phyloP scores from a whole-genome alignment of 257 asterid genomes.

The Capsicum rhomboideum region DNA sequence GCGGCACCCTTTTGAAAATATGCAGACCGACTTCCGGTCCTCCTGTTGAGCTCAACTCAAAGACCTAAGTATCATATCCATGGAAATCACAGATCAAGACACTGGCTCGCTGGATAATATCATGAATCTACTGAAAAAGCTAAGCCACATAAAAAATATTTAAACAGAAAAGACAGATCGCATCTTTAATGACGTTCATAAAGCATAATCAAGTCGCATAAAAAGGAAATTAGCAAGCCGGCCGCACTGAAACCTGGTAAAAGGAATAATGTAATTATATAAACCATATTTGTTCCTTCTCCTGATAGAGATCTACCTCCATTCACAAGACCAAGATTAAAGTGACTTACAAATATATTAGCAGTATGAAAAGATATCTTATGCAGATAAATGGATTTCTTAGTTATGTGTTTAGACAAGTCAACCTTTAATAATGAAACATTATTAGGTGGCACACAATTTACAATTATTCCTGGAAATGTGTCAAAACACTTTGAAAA shows the following conservation, averaged over 20 bases:
- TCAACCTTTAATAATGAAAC: neutral
- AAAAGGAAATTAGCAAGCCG: neutral
- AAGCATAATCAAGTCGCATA: neutral
- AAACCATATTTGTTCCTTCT: neutral
- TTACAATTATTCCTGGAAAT: neutral
- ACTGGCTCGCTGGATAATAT: neutral
- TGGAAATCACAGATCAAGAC: conserved; percentile 6
- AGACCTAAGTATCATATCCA: conserved; percentile 31
- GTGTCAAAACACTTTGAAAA: neutral
- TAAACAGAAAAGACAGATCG: neutral
- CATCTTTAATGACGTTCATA: neutral
- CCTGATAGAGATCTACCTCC: neutral
- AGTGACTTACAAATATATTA: neutral
- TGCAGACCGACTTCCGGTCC: conserved; percentile 94
- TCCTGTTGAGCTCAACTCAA: conserved; percentile 77
- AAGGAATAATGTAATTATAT: neutral
- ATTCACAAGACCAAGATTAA: neutral
- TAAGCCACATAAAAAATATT: neutral
- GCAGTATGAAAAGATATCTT: neutral
- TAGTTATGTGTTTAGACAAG: neutral
- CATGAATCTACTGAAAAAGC: neutral
- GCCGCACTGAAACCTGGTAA: too few species aligned
- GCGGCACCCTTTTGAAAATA: conserved; percentile 77
- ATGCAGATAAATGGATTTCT: neutral
- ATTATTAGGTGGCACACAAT: neutral